These are phyloP conservation scores for Fusarium gaditjirri DNA, from an alignment of 2,329 filamentous ascomycete genomes.

Conservation along the genomic window DNA sequence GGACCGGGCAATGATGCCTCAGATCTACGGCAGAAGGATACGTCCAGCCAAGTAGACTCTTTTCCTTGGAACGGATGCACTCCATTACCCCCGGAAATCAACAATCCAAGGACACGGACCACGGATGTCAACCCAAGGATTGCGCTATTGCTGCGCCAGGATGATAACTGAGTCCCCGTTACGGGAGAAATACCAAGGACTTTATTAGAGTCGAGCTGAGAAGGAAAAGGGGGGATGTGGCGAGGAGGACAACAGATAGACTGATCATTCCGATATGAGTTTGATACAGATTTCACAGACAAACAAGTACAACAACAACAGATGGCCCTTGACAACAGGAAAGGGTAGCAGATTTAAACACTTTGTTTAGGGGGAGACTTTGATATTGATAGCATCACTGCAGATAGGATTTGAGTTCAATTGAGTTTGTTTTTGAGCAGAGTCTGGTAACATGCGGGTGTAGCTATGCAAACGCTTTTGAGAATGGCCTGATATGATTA, in stretches of 20 bases:
- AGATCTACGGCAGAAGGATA: constrained; percentile 32
- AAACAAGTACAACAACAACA: constrained; percentile 28
- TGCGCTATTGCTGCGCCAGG: constrained; percentile 23
- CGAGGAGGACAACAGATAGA: constrained; percentile 18
- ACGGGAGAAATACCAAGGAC: constrained; percentile 22
- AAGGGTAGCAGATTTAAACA: constrained; percentile 46
- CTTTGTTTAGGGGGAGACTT: constrained; percentile 32
- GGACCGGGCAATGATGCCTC: constrained; percentile 33
- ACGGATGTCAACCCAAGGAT: constrained; percentile 26
- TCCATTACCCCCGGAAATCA: constrained; percentile 35
- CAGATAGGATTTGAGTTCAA: constrained; percentile 5
- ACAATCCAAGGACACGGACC: constrained; percentile 27
- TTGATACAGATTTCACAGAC: constrained; percentile 32
- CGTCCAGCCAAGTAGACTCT: constrained; percentile 29
- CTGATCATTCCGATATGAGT: constrained; percentile 27
- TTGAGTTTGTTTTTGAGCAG: background rate
- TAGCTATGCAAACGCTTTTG: background rate
- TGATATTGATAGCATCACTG: constrained; percentile 14
- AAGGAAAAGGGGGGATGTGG: constrained; percentile 15
- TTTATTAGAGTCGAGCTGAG: constrained; percentile 22
- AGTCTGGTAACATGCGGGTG: background rate
- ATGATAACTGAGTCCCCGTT: constrained; percentile 26
- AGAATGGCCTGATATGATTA: background rate
- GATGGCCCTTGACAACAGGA: constrained; percentile 39
- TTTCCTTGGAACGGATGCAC: constrained; percentile 27